Evolutionary conservation across 805 yeast genomes (phyloP), one percentile per base, ranked within the genome.

Genomic region (Metschnikowia cubensis): DNA sequence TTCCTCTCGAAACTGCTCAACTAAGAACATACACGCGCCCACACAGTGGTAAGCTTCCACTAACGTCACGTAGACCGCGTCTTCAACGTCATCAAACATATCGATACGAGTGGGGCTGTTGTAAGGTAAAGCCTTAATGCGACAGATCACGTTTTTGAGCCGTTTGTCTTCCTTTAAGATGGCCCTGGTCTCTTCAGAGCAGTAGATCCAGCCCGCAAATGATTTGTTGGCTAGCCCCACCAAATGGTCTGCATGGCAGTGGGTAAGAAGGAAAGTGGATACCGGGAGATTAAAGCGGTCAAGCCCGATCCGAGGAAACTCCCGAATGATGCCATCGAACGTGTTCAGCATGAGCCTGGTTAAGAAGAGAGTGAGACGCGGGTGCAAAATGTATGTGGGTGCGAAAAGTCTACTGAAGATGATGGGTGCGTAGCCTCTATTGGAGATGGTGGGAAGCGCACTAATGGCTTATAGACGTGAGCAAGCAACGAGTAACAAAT

Each of bases 1-100:
- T n/a, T 34, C 4, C 10, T 10, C 31, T 10, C 34, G 21, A 25
- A 22, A 34, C 39, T 20, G 46, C 51, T 77, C 77, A 1, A 82
- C 50, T 29, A 82, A 67, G 50, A 78, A 76, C 82, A 82, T 79
- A 2, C 72, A 69, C 3, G 84, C 71, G 3, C 86, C 87, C 11
- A 84, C 80, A 57, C 87, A 82, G 55, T 82, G 87, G 57, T 81
- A 73, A 0, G 82, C 73, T 5, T 73, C 73, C 2, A 82, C 67
- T 25, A 76, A 57, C 1, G 81, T 74, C 2, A 81, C 62, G 6
- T 48, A 59, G 5, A 80, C 45, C 49, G 39, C 45, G 1, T 31
- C 21, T 1, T 47, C 38, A 6, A 44, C 56, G 34, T 52, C 59
- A 18, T 57, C 53, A 5, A 48, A 52, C 14, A 66, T 50, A 13